Percentiles rank a stretch among this genome's conserved stretches.
Evolutionary conservation across 495 filamentous ascomycete genomes (phyloP).

Genomic region (Evernia prunastri): DNA sequence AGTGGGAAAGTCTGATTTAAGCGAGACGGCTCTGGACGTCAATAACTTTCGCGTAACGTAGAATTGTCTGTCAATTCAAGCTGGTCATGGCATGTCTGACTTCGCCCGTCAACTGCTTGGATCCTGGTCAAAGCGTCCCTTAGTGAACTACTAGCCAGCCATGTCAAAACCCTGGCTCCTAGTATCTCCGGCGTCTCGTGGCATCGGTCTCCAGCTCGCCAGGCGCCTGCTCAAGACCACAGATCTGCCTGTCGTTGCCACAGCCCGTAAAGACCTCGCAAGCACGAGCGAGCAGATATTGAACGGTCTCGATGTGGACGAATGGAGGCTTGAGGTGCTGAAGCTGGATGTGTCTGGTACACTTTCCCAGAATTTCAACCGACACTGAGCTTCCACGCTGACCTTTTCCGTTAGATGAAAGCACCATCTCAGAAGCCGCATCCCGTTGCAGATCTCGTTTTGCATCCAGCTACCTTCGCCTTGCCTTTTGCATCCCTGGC

Average conservation of each 20-base stretch:
- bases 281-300: slow-evolving; percentile 50
- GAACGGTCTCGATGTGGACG: slow-evolving; percentile 40
- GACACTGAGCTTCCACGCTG: not conserved
- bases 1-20: no score
- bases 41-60: no score
- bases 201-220: slow-evolving; percentile 66
- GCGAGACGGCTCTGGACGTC: no score
- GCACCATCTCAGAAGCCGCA: slow-evolving; percentile 37
- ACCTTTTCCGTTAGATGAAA: slow-evolving; percentile 25
- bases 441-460: slow-evolving; percentile 26
- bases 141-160: not conserved
- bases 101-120: not conserved
- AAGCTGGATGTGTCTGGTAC: slow-evolving; percentile 55
- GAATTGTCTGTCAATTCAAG: not conserved
- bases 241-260: slow-evolving; percentile 62
- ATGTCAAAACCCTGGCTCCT: slow-evolving; percentile 37
- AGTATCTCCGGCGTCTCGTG: slow-evolving; percentile 63
- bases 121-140: not conserved
- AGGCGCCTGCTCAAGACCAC: slow-evolving; percentile 60
- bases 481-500: slow-evolving; percentile 65
- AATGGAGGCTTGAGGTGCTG: slow-evolving; percentile 47
- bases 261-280: slow-evolving; percentile 53
- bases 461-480: slow-evolving; percentile 45
- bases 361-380: not conserved
- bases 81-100: not conserved